These are phyloP conservation scores for Haematococcus lacustris DNA, from an alignment of 139 green algal species.

Conservation along the genomic window DNA sequence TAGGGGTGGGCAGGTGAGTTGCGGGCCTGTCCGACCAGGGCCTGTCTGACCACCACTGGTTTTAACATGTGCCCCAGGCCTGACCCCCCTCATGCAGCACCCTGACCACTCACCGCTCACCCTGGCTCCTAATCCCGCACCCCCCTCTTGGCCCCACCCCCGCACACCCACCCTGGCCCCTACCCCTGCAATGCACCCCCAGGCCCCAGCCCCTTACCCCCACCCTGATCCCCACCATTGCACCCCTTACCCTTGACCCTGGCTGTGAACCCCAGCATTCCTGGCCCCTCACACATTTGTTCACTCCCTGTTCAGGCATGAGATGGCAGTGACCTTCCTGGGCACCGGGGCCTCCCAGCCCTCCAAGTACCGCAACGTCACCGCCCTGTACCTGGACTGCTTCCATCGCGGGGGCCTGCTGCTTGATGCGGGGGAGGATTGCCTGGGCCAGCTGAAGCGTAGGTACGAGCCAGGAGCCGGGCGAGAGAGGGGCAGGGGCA, in stretches of 20 bases:
- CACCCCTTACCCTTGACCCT: not conserved
- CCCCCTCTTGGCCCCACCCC: no score
- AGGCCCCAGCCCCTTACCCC: no score
- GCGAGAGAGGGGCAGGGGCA: constrained; percentile 1
- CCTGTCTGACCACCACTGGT: no score
- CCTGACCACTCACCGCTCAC: no score
- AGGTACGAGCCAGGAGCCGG: constrained; percentile 13
- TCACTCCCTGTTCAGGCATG: constrained; percentile 17
- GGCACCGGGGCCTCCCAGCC: constrained; percentile 67
- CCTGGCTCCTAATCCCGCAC: no score
- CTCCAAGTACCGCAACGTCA: constrained; percentile 95
- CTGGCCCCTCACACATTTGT: not conserved
- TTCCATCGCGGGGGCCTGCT: constrained; percentile 67
- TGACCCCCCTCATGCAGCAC: no score
- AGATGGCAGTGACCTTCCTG: constrained; percentile 50
- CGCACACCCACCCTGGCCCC: no score
- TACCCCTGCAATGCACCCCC: not conserved
- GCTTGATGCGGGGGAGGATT: constrained; percentile 89
- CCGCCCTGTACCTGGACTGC: constrained; percentile 69
- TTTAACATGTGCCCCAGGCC: no score
- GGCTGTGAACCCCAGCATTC: not conserved
- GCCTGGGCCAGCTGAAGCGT: constrained; percentile 76
- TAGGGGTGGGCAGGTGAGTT: no score
- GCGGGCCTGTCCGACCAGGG: no score
- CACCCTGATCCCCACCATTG: not conserved